A percentile compares a stretch with the other conserved stretches of the same genome.
These are phyloP conservation scores for Fusarium sororula DNA, from an alignment of 2,329 filamentous ascomycete genomes.

Conservation along the genomic window DNA sequence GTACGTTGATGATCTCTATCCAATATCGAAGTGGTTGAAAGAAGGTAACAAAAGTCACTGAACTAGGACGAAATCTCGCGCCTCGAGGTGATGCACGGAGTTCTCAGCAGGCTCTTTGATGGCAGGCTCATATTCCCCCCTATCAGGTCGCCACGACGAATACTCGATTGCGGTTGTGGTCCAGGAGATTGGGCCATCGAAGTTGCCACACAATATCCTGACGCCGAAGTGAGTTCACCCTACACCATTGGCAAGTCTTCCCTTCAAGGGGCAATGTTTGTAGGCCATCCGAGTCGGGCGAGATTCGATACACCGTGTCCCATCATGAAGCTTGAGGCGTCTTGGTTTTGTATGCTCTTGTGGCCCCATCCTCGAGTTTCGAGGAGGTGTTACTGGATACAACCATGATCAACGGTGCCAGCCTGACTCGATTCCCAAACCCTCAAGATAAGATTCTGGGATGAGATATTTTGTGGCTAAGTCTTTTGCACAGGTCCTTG, in stretches of 20 bases:
- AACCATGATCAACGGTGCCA: neutral
- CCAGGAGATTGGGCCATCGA: slow-evolving; percentile 76
- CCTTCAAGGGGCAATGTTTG: neutral
- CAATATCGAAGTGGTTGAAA: neutral
- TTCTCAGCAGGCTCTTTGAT: slow-evolving; percentile 73
- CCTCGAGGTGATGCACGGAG: slow-evolving; percentile 68
- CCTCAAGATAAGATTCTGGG: neutral
- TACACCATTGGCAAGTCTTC: neutral
- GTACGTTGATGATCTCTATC: slow-evolving; percentile 53
- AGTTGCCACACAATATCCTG: slow-evolving; percentile 70
- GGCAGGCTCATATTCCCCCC: slow-evolving; percentile 76
- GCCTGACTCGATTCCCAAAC: neutral
- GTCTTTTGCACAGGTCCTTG: slow-evolving; percentile 65
- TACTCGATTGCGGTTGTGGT: slow-evolving; percentile 79
- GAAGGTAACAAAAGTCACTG: slow-evolving; percentile 14
- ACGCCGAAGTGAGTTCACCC: slow-evolving; percentile 65
- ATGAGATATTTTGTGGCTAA: neutral
- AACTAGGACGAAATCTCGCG: slow-evolving; percentile 75
- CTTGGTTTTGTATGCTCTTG: neutral
- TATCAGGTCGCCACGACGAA: slow-evolving; percentile 62
- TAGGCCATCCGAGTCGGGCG: neutral
- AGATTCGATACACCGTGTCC: neutral
- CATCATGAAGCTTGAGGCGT: neutral
- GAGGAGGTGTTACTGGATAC: too few species aligned
- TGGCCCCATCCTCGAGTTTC: neutral